Evolutionary conservation across 2,329 filamentous ascomycete species (phyloP).

Genomic region (Fusarium concolor): DNA sequence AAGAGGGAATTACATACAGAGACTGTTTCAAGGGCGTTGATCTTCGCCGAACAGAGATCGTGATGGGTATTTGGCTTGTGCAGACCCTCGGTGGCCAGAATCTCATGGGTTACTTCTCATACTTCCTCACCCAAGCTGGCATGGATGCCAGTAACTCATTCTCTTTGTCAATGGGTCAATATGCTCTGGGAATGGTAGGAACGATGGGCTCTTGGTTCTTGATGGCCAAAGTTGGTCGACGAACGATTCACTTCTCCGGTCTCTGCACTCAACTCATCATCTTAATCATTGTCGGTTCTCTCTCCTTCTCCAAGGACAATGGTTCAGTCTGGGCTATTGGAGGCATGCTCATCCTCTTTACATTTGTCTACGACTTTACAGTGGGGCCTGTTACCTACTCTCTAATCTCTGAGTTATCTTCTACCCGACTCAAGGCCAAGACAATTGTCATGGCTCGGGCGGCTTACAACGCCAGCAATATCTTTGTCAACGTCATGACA

Average conservation of each 20-base stretch:
- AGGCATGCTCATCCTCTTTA: slow-evolving; percentile 62
- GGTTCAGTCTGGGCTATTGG: slow-evolving; percentile 58
- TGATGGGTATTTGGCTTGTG: slow-evolving; percentile 61
- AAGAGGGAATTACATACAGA: slow-evolving; percentile 57
- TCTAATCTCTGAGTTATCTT: slow-evolving; percentile 64
- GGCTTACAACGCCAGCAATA: slow-evolving; percentile 59
- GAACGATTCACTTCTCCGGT: slow-evolving; percentile 62
- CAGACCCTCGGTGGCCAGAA: slow-evolving; percentile 62
- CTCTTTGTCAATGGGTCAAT: slow-evolving; percentile 60
- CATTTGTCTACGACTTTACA: slow-evolving; percentile 65
- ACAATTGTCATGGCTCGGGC: slow-evolving; percentile 64
- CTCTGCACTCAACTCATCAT: slow-evolving; percentile 55
- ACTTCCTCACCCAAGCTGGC: slow-evolving; percentile 60
- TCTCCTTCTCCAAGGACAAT: slow-evolving; percentile 53
- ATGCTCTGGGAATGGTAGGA: slow-evolving; percentile 63
- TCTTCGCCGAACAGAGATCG: slow-evolving; percentile 65
- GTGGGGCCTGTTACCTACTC: slow-evolving; percentile 66
- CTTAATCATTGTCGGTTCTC: slow-evolving; percentile 55
- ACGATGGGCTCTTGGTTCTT: slow-evolving; percentile 64
- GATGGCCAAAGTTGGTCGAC: slow-evolving; percentile 61
- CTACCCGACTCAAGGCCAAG: slow-evolving; percentile 65
- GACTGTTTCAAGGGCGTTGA: slow-evolving; percentile 66
- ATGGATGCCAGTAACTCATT: slow-evolving; percentile 58
- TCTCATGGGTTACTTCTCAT: slow-evolving; percentile 62
- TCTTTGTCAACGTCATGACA: slow-evolving; percentile 62